These are phyloP conservation scores for Melastoma candidum DNA, from an alignment of 441 rosid genomes.

Conservation along the genomic window DNA sequence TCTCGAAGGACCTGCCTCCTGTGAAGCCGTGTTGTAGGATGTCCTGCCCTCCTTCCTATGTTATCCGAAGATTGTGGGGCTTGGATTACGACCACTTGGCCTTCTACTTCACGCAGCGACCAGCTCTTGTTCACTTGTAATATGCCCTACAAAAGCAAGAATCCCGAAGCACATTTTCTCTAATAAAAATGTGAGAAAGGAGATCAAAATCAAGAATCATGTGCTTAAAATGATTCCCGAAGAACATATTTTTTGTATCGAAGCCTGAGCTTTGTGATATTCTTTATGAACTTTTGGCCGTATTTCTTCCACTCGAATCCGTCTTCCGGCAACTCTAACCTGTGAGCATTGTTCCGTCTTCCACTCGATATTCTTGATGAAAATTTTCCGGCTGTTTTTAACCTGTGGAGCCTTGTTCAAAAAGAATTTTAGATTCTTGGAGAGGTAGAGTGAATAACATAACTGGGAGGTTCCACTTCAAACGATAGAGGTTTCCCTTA, in stretches of 20 bases:
- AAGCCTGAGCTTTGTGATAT: slow-evolving; percentile 25
- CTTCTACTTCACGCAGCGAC: slow-evolving; percentile 23
- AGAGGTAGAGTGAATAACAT: too few relatives aligned
- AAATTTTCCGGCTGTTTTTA: too few relatives aligned
- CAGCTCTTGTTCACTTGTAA: slow-evolving; percentile 21
- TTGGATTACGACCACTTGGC: slow-evolving; percentile 22
- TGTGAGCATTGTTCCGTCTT: too few relatives aligned
- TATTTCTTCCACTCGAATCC: slow-evolving; percentile 34
- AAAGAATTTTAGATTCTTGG: too few relatives aligned
- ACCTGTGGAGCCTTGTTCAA: too few relatives aligned
- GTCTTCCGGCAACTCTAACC: slow-evolving; percentile 22
- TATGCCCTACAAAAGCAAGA: slow-evolving; percentile 23
- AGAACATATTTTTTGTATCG: not conserved
- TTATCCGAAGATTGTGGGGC: slow-evolving; percentile 14
- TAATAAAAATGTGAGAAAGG: not conserved
- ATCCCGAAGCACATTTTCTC: not conserved
- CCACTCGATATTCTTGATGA: too few relatives aligned
- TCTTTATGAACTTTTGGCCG: slow-evolving; percentile 31
- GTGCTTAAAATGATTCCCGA: not conserved
- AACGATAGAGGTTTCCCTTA: too few relatives aligned
- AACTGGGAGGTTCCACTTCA: too few relatives aligned
- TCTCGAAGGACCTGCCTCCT: slow-evolving; percentile 3
- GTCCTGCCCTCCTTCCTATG: slow-evolving; percentile 22
- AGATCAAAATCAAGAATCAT: not conserved
- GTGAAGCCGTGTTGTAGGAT: slow-evolving; percentile 7